These are phyloP conservation scores for Colletotrichum lupini DNA, from an alignment of 2,329 filamentous ascomycete genomes.

Conservation along the genomic window DNA sequence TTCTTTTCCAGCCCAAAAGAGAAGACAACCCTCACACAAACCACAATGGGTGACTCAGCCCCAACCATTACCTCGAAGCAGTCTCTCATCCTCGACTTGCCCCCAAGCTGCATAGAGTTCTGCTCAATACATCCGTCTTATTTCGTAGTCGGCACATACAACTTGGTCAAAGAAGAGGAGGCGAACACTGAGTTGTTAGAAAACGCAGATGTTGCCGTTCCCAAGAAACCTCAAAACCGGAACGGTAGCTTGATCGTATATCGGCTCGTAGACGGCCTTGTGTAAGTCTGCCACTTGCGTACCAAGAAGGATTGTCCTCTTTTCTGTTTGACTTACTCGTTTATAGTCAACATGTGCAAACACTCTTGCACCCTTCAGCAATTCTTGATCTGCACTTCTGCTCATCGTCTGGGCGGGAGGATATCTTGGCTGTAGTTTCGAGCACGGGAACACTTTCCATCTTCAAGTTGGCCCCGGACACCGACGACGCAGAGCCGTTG, in stretches of 20 bases:
- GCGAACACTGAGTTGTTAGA: not conserved
- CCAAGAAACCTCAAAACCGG: slow-evolving; percentile 66
- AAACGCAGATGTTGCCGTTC: slow-evolving; percentile 6
- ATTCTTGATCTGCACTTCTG: slow-evolving; percentile 90
- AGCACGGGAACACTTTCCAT: slow-evolving; percentile 79
- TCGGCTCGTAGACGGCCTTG: slow-evolving; percentile 57
- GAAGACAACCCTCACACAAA: not conserved
- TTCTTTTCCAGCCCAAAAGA: not conserved
- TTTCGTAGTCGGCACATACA: slow-evolving; percentile 88
- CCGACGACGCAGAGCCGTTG: slow-evolving; percentile 46
- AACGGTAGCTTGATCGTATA: slow-evolving; percentile 81
- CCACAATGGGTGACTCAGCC: slow-evolving; percentile 10
- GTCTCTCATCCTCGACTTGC: slow-evolving; percentile 70
- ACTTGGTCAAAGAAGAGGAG: slow-evolving; percentile 66
- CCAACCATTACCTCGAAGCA: slow-evolving; percentile 53
- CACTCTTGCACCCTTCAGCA: slow-evolving; percentile 73
- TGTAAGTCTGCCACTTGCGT: slow-evolving; percentile 61
- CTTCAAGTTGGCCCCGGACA: slow-evolving; percentile 63
- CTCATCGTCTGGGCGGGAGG: slow-evolving; percentile 54
- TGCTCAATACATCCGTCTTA: slow-evolving; percentile 70
- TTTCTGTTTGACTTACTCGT: not conserved
- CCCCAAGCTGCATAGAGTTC: slow-evolving; percentile 84
- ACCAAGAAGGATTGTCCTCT: not conserved
- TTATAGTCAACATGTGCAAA: slow-evolving; percentile 66
- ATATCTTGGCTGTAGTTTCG: slow-evolving; percentile 78